Base-by-base conservation (phyloP, 1,139 yeast species). In the Pichia kudriavzevii region DNA sequence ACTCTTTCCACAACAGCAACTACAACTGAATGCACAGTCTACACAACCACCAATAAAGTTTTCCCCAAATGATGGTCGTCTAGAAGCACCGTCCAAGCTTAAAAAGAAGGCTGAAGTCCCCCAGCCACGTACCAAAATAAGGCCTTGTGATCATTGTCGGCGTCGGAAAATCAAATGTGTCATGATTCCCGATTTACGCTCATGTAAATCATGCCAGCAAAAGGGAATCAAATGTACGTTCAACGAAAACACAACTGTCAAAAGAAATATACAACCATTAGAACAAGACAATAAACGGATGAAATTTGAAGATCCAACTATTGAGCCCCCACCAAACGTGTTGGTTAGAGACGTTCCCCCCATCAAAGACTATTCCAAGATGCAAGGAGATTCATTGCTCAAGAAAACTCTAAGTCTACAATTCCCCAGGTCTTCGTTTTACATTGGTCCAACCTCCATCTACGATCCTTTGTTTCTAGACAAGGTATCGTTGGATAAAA, bases 391-490 rank as follows among this genome's bases (percentile, higher is more conserved):
- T 46, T 57, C 61, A 1, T 40, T 58, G 23, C 49, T 58, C 42
- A 58, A 58, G 30, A 55, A 52, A 31, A 58, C 62, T 2, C 44
- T 58, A 24, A 52, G 59, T 31, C 55, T 75, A 28, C 88, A 79
- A 48, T 79, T 74, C 46, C 91, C 93, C 2, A 60, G 91, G 38
- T 79, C 88, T 1, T 76, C 85, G 23, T 80, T 79, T 51, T 79
- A 75, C 49, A 75, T 80, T 20, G 93, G 93, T 0, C 75, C 87
- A 1, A 78, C 87, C 0, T 78, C 87, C 24, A 64, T 77, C 32
- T 79, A 72, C 52, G 91, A 80, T 54, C 61, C 70, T 10, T 64
- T 69, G 30, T 60, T 80, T 15, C 56, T 80, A 16, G 73, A 77
- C 41, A 57, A 66, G 33, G 72, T 79, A 26, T 57, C 57, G 52